phyloP scores from a whole-genome alignment of 2,329 filamentous ascomycete genomes.

The Penicillium sp. region DNA sequence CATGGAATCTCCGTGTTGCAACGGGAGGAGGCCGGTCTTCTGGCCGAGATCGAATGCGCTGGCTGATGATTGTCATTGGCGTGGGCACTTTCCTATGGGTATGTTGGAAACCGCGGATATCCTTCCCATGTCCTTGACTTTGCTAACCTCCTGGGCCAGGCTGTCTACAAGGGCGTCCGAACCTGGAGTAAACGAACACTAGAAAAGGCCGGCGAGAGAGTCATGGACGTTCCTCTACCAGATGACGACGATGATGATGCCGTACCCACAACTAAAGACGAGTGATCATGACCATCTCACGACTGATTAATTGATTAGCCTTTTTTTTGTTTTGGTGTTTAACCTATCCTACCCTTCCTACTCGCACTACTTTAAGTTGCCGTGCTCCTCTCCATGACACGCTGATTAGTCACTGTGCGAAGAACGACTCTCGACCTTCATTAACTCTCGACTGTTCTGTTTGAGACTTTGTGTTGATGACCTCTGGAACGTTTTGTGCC shows the following conservation, averaged over 20 bases:
- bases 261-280: conserved; percentile 8
- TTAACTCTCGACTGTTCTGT: conserved; percentile 35
- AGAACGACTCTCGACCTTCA: conserved; percentile 60
- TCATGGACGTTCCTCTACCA: conserved; percentile 70
- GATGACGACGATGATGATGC: conserved; percentile 60
- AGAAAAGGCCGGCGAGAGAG: conserved; percentile 74
- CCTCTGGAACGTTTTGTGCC: conserved; percentile 40
- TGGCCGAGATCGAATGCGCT: conserved; percentile 76
- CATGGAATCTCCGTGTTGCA: conserved; percentile 66
- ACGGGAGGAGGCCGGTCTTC: conserved; percentile 55
- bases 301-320: conserved; percentile 25
- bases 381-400: conserved; percentile 80
- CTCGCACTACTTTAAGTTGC: conserved; percentile 97
- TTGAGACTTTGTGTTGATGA: conserved; percentile 32
- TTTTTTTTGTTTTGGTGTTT: neutral
- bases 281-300: conserved; percentile 29
- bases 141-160: conserved; percentile 51
- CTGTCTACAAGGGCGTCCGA: conserved; percentile 80
- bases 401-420: conserved; percentile 97
- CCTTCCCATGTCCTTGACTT: neutral
- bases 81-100: conserved; percentile 77
- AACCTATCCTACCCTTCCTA: neutral
- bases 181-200: conserved; percentile 73
- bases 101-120: conserved; percentile 44
- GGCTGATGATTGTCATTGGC: conserved; percentile 78